Conservation (phyloP, 2,329 filamentous ascomycete species). For the Paraphoma sp. region DNA sequence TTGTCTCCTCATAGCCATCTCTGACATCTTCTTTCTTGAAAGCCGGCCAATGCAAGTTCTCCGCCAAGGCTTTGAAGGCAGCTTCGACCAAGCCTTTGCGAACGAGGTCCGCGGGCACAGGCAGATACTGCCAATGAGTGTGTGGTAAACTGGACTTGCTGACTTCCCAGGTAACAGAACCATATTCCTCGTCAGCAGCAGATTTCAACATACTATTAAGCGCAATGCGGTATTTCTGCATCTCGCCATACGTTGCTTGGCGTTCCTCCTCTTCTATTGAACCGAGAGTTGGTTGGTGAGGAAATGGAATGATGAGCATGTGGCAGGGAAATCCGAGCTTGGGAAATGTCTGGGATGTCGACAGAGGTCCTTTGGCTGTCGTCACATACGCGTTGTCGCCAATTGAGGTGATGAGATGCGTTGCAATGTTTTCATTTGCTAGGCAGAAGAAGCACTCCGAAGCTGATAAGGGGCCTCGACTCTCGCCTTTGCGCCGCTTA, state of each 20-base stretch:
- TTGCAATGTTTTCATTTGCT: slow-evolving; percentile 81
- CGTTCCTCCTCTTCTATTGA: slow-evolving; percentile 67
- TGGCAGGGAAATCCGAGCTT: slow-evolving; percentile 81
- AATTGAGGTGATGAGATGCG: slow-evolving; percentile 89
- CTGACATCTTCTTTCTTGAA: slow-evolving; percentile 55
- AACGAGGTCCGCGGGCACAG: slow-evolving; percentile 73
- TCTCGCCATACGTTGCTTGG: slow-evolving; percentile 73
- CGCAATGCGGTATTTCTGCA: slow-evolving; percentile 78
- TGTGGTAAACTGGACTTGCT: slow-evolving; percentile 82
- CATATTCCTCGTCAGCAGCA: slow-evolving; percentile 64
- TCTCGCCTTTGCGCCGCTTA: slow-evolving; percentile 47
- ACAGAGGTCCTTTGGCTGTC: slow-evolving; percentile 88
- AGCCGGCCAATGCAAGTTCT: slow-evolving; percentile 70
- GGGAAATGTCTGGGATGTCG: slow-evolving; percentile 73
- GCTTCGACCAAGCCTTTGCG: slow-evolving; percentile 79
- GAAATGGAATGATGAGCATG: slow-evolving; percentile 87
- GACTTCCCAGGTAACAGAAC: slow-evolving; percentile 91
- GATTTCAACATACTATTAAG: slow-evolving; percentile 78
- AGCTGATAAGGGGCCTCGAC: slow-evolving; percentile 56
- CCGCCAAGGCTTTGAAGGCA: slow-evolving; percentile 85
- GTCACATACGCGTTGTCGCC: slow-evolving; percentile 88
- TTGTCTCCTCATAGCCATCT: slow-evolving; percentile 52
- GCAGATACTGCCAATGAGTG: slow-evolving; percentile 91
- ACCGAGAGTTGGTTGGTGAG: slow-evolving; percentile 78
- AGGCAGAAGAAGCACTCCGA: slow-evolving; percentile 95